Evolutionary conservation across 441 rosid species (phyloP), one percentile per base, ranked within the genome.

Genomic region (Jatropha podagrica): DNA sequence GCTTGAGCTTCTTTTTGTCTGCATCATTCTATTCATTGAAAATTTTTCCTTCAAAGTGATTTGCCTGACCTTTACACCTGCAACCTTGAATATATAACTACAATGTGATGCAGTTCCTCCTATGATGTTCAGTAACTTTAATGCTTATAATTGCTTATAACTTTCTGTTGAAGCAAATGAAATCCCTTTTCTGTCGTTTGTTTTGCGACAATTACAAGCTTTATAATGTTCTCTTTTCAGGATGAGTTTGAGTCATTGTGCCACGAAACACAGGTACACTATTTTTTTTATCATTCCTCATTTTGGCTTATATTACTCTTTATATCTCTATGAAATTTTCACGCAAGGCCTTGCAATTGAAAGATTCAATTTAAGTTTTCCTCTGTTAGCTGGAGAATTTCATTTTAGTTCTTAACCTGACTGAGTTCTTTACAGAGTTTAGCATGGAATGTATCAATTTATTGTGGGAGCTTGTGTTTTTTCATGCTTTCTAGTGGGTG

Each of bases 231-330:
- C 8, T 70, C 68, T 63, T 63, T 74, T 13, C 90, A 89, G 93
- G 88, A 89, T 65, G 90, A 80, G 66, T 91, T 91, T 40, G 85
- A 88, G 77, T 87, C 87, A 49, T 72, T 89, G 54, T 85, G 84
- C 77, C 80, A 77, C 46, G 91, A 89, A 79, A 73, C 83, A 67
- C 86, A 85, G 95, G 95, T 89, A 77, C 11, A 12, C 14, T 7
- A 75, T 62, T 69, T 23, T 17, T 52, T 52, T 59, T 49, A 38
- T 66, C 15, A 8, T 13, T 59, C 4, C 11, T 74, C 2, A 18
- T 40, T 56, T 40, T 32, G 42, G 3, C 1, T n/a, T 32, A 26
- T 20, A 48, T 38, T 18, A 27, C 32, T 10, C 42, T 62, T 62
- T 9, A 27, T 37, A 5, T 61, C 9, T 3, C 37, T 61, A 6